Base-by-base conservation (phyloP, 768 basidiomycete species). In the Tylopilus plumbeoviolaceoides region DNA sequence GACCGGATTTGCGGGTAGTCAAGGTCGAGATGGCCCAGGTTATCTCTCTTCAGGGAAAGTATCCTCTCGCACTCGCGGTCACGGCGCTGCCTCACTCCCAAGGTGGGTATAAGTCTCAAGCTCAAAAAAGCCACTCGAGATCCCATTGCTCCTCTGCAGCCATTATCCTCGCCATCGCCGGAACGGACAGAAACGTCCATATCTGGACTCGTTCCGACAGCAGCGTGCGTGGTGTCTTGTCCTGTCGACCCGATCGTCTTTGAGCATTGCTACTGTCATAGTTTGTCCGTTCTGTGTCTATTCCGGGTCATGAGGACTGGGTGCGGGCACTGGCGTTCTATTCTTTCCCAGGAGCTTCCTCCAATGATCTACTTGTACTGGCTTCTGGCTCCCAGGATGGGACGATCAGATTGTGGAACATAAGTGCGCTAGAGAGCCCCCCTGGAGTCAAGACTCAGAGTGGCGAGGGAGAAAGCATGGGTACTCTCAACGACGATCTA, bases 371-470 rank as follows among this genome's bases (percentile, higher is more conserved):
- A 28, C 75, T 98, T 8, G 66, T 88, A 0, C 76, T 99, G 35
- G 95, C 97, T 1, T 95, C 94, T 21, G 97, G 93, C 1, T 95
- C 94, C 9, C 97, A 98, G 71, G 97, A 99, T 66, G 83, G 85
- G 8, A 95, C 90, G 27, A 90, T 98, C 48, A 85, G 97, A 38
- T 72, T 98, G 5, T 99, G 97, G 97, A 85, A 84, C 52, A 83
- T 99, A 56, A 82, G 87, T 41, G 63, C 73, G 17, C 67, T 82
- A 30, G 68, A 64, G 39, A 53, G 33, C 15, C 20, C 20, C 1
- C 43, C 30, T 15, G 40, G 20, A 43, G 44, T 36, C 62, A 63
- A 51, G 36, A 41, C 31, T 44, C 59, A 50, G n/a, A 27, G 52
- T 20, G 40, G 35, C 15, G 41, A 50, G 47, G 55, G 64, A 47